Conservation (phyloP, 495 filamentous ascomycete species). For the Talaromyces liani region DNA sequence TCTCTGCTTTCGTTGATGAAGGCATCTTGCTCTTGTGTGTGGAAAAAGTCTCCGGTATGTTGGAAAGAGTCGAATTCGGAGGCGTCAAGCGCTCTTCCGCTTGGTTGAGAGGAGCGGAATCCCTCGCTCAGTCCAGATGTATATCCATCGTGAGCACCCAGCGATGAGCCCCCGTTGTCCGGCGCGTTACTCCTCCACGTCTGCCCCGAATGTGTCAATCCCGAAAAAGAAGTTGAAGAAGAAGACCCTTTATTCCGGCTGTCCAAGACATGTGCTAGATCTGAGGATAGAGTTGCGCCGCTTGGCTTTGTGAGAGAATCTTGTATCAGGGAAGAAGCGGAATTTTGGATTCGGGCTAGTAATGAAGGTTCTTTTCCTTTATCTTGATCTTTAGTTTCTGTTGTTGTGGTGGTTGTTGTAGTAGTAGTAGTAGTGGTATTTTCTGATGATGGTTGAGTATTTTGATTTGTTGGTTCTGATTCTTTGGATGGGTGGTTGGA, state of each 20-base stretch:
- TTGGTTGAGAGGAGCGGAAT: neutral
- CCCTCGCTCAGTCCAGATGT: neutral
- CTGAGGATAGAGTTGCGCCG: constrained; percentile 9
- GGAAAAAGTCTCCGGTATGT: neutral
- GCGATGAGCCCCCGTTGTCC: neutral
- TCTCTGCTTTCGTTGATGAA: too few species aligned
- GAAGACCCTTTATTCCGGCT: constrained; percentile 18
- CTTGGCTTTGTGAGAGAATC: constrained; percentile 21
- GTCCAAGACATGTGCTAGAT: constrained; percentile 23
- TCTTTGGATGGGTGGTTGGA: neutral
- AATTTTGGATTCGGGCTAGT: constrained; percentile 30
- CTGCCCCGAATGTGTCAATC: neutral
- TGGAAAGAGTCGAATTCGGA: neutral
- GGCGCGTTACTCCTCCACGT: neutral
- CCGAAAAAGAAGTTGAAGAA: constrained; percentile 13
- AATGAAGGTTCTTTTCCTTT: constrained; percentile 5
- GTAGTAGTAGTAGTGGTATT: neutral
- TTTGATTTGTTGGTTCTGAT: neutral
- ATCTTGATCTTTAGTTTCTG: neutral
- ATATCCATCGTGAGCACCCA: neutral
- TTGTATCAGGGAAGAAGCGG: constrained; percentile 27
- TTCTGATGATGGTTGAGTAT: neutral
- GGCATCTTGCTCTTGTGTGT: too few species aligned
- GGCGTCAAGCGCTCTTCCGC: neutral
- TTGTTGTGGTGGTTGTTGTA: neutral